Percentiles rank a stretch among this genome's conserved stretches.
Conservation (phyloP, 495 filamentous ascomycete genomes). For the Elaphomyces granulatus region DNA sequence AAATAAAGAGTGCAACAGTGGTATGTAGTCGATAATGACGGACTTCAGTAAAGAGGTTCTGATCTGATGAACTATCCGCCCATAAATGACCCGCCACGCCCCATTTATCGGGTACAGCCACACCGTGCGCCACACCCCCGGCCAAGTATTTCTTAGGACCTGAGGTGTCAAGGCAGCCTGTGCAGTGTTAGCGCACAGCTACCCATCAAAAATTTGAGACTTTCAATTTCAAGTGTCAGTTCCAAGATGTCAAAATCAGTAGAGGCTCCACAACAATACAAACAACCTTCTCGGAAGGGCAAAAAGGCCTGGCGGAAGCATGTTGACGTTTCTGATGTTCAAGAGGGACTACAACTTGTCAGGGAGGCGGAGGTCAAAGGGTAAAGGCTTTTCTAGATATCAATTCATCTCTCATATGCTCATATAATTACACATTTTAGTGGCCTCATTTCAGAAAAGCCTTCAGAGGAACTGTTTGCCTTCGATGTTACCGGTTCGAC, state of each 20-base stretch:
- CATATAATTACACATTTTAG: slow-evolving; percentile 32
- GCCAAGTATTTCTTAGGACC: no score
- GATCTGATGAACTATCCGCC: no score
- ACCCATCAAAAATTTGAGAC: not conserved
- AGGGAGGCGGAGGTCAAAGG: slow-evolving; percentile 82
- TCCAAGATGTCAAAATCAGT: slow-evolving; percentile 24
- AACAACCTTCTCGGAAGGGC: slow-evolving; percentile 86
- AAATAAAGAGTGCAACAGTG: no score
- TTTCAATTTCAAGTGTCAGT: not conserved
- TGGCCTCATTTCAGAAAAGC: slow-evolving; percentile 67
- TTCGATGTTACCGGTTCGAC: slow-evolving; percentile 60
- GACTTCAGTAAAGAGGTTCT: no score
- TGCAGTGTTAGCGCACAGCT: no score
- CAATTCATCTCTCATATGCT: not conserved
- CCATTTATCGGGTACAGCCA: no score
- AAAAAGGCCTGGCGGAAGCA: slow-evolving; percentile 99
- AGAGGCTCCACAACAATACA: slow-evolving; percentile 43
- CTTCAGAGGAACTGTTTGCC: slow-evolving; percentile 65
- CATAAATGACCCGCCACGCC: no score
- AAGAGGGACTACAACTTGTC: slow-evolving; percentile 66
- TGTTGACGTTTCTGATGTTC: slow-evolving; percentile 76
- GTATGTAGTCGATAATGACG: no score
- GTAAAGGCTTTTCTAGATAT: slow-evolving; percentile 31
- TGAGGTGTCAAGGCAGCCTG: no score
- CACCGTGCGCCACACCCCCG: no score